phyloP scores from a whole-genome alignment of 345 rosid genomes.

The Eutrema yunnanense region DNA sequence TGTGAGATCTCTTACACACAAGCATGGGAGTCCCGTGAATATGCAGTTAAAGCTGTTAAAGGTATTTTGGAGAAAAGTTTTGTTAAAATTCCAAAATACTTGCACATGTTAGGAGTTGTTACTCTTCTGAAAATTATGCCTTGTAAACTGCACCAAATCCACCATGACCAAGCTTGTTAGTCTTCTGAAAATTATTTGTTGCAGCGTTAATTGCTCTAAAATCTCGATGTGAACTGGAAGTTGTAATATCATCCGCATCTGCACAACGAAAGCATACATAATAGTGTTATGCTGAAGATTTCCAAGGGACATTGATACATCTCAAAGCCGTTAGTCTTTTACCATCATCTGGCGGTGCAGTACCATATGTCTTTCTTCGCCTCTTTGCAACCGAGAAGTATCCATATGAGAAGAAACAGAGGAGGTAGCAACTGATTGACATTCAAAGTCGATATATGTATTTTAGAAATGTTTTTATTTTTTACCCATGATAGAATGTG shows the following conservation, averaged over 20 bases:
- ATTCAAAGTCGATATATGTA: no score
- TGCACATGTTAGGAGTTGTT: no score
- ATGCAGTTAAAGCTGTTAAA: no score
- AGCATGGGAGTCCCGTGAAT: no score
- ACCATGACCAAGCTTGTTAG: not conserved
- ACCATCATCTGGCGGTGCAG: slow-evolving; percentile 22
- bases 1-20: no score
- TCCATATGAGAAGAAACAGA: slow-evolving; percentile 17
- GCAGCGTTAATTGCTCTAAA: slow-evolving; percentile 27
- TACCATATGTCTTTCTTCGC: slow-evolving; percentile 10
- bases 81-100: no score
- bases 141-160: not conserved
- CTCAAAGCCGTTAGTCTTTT: not conserved
- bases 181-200: not conserved
- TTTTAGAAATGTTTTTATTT: not conserved
- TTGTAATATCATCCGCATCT: slow-evolving; percentile 30
- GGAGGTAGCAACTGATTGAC: not conserved
- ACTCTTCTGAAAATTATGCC: no score
- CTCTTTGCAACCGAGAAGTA: slow-evolving; percentile 12
- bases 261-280: not conserved
- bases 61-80: no score
- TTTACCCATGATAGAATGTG: not conserved
- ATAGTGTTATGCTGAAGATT: not conserved
- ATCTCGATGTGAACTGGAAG: slow-evolving; percentile 30
- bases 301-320: not conserved